A percentile compares a stretch with the other conserved stretches of the same genome.
These are phyloP conservation scores for Ettlia oleoabundans DNA, from an alignment of 139 green algal genomes.

Conservation along the genomic window DNA sequence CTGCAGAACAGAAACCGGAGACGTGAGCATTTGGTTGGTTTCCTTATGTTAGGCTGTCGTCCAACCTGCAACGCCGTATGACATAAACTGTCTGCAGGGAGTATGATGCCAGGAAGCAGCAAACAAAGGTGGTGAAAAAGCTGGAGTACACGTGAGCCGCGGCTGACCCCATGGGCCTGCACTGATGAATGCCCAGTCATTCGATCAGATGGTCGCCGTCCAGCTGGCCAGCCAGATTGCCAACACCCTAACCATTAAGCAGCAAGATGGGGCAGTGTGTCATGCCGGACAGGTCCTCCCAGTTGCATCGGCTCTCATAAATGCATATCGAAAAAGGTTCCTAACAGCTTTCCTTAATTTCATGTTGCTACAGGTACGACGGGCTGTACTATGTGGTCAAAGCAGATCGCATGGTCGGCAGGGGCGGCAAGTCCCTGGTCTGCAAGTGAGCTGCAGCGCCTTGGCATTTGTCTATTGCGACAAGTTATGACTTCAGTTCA, in stretches of 20 bases:
- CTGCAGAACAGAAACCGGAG: neutral
- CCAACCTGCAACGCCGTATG: too few species aligned
- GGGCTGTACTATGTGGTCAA: slow-evolving; percentile 63
- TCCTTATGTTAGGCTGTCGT: too few species aligned
- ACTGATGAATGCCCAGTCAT: neutral
- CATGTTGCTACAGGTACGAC: slow-evolving; percentile 59
- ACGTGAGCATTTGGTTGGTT: too few species aligned
- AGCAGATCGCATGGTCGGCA: neutral
- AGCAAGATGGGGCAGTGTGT: too few species aligned
- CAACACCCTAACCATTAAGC: too few species aligned
- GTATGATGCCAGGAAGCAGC: neutral
- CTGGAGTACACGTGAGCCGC: slow-evolving; percentile 17
- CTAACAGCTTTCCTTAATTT: neutral
- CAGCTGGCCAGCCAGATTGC: too few species aligned
- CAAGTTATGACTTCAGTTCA: too few species aligned
- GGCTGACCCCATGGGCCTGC: too few species aligned
- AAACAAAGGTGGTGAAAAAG: neutral
- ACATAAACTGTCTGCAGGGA: too few species aligned
- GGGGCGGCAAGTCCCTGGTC: slow-evolving; percentile 22
- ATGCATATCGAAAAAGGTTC: too few species aligned
- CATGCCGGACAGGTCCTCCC: neutral
- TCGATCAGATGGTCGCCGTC: too few species aligned
- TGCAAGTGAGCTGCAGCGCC: slow-evolving; percentile 22
- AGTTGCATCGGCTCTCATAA: neutral
- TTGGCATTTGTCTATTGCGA: too few species aligned